These are phyloP conservation scores for Amylostereum areolatum DNA, from an alignment of 1,284 basidiomycete species.

Conservation along the genomic window DNA sequence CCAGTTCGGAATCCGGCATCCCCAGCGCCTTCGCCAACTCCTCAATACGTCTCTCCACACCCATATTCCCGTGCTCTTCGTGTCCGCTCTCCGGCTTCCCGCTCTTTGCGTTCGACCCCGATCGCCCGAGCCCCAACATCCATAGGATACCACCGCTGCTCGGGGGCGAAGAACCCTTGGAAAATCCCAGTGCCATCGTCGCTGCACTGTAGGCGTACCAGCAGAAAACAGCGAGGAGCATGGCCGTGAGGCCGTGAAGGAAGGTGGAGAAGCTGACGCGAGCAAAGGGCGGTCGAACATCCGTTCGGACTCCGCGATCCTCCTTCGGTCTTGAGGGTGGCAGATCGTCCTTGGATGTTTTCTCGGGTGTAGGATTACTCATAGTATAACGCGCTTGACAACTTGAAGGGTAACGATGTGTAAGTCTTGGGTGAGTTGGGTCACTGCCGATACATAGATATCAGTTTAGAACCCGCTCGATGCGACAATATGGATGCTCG, in stretches of 20 bases:
- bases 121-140: neutral
- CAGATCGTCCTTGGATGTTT: slow-evolving; percentile 5
- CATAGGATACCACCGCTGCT: slow-evolving; percentile 1
- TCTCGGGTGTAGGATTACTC: neutral
- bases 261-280: slow-evolving; percentile 39
- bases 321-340: slow-evolving; percentile 5
- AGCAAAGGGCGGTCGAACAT: slow-evolving; percentile 27
- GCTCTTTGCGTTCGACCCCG: slow-evolving; percentile 4
- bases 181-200: slow-evolving; percentile 17
- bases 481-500: no score
- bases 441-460: no score
- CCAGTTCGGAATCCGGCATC: slow-evolving; percentile 52
- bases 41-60: slow-evolving; percentile 50
- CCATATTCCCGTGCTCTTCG: slow-evolving; percentile 7
- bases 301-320: slow-evolving; percentile 16
- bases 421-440: no score
- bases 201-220: slow-evolving; percentile 35
- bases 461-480: no score
- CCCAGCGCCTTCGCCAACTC: slow-evolving; percentile 56
- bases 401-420: no score
- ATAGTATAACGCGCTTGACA: no score
- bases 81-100: slow-evolving; percentile 3
- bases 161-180: neutral
- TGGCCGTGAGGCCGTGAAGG: slow-evolving; percentile 34
- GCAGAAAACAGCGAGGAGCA: slow-evolving; percentile 43